Percentiles rank a stretch among this genome's conserved stretches.
Conservation (phyloP, 805 yeast species). For the Yamadazyma scolyti region DNA sequence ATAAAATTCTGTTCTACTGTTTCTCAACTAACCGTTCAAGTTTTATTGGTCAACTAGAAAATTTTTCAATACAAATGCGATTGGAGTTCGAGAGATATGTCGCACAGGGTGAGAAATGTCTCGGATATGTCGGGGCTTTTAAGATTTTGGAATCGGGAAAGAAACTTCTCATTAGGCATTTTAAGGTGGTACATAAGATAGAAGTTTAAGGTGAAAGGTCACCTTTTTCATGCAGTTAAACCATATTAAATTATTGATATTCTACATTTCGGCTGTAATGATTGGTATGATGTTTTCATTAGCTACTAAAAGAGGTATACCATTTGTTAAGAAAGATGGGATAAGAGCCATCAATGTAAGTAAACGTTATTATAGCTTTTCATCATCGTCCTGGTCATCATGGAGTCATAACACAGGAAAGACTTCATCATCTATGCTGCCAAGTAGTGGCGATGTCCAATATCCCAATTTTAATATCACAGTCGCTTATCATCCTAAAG, state of each 20-base stretch:
- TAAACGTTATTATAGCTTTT: slow-evolving; percentile 16
- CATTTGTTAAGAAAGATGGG: not conserved
- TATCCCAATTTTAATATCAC: slow-evolving; percentile 47
- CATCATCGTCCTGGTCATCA: slow-evolving; percentile 17
- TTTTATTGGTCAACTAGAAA: not conserved
- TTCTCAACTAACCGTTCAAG: not conserved
- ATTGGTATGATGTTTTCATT: slow-evolving; percentile 11
- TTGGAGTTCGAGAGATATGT: no score
- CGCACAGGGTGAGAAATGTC: no score
- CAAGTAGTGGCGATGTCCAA: slow-evolving; percentile 7
- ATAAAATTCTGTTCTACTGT: no score
- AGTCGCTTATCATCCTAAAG: slow-evolving; percentile 74
- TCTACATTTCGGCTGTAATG: slow-evolving; percentile 7
- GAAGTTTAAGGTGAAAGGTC: no score
- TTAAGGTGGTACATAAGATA: no score
- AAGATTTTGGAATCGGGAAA: no score
- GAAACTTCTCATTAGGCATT: no score
- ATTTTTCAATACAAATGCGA: no score
- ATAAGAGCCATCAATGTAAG: not conserved
- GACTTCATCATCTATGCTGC: slow-evolving; percentile 8
- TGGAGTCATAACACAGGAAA: slow-evolving; percentile 6
- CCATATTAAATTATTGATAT: slow-evolving; percentile 2
- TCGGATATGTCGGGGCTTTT: no score
- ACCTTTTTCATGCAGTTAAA: no score
- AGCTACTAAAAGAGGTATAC: slow-evolving; percentile 6